Percentiles rank a stretch among this genome's conserved stretches.
Conservation (phyloP, 2,329 filamentous ascomycete species). For the Aspergillus ochraceoroseus region DNA sequence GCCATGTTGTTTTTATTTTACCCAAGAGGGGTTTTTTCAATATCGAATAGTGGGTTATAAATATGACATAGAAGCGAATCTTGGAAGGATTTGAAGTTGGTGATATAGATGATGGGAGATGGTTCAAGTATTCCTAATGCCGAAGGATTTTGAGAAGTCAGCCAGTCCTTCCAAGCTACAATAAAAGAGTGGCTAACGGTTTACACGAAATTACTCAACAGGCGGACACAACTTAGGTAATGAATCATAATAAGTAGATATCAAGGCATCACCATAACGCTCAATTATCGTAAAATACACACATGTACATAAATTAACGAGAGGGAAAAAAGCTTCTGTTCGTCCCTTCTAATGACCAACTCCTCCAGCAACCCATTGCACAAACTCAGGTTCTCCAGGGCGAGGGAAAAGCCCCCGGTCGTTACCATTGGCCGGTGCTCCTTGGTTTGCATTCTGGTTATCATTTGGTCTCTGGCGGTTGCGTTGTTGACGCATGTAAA, state of each 20-base stretch:
- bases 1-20: no score
- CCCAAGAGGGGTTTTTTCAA: no score
- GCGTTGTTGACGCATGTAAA: slow-evolving; percentile 63
- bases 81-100: no score
- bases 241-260: no score
- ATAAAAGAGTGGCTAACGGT: no score
- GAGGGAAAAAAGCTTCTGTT: slow-evolving; percentile 10
- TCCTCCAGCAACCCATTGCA: slow-evolving; percentile 63
- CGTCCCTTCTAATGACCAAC: slow-evolving; percentile 50
- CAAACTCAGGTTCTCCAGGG: slow-evolving; percentile 62
- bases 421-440: slow-evolving; percentile 24
- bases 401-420: slow-evolving; percentile 60
- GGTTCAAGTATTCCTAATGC: no score
- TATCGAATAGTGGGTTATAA: not conserved
- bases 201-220: no score
- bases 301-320: slow-evolving; percentile 11
- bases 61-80: no score
- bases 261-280: slow-evolving; percentile 1
- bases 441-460: slow-evolving; percentile 27
- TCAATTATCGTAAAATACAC: slow-evolving; percentile 12
- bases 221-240: no score
- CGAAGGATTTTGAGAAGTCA: no score
- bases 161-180: no score
- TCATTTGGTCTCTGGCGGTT: slow-evolving; percentile 38
- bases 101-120: no score